Evolutionary conservation across 805 yeast species (phyloP), one percentile per base, ranked within the genome.

Genomic region (Wickerhamomyces strasburgensis): DNA sequence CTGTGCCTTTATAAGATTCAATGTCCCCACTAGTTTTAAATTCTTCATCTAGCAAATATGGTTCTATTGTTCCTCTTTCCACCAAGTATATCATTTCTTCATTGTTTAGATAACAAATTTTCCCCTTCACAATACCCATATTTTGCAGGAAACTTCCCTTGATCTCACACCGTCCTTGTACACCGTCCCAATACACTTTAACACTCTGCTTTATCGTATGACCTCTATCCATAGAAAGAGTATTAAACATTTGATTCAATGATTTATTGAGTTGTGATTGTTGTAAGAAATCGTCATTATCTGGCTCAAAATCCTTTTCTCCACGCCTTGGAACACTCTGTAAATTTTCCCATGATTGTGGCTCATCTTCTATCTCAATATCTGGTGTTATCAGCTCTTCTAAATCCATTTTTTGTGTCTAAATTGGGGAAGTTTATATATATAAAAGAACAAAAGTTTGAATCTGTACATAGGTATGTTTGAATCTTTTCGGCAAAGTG

Each of bases 291-390:
- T 88, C 79, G 1, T 85, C 87, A 53, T 82, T 90, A 54, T 82
- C 90, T 0, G 94, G 95, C 42, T 79, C 95, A 47, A 78, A 84
- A 47, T 85, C 95, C 55, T 89, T 89, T 39, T 78, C 88, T 2
- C 96, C 95, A 42, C 90, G 64, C 18, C 55, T 40, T 1, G 54
- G 29, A 2, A 50, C 42, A 5, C 40, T 38, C 25, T 37, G 41
- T 14, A 46, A 31, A 47, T 50, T 21, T 54, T 40, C 61, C 84
- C 84, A 78, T 43, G 78, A 81, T 43, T 70, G 78, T 5, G 61
- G 49, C 29, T 64, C 69, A 30, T 73, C 81, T 31, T 65, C 71
- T 1, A 34, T 31, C 3, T 48, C 52, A n/a, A 11, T 8, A 14
- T 26, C 14, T 26, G 14, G 14, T 26, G 14, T n/a, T 9, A 26